phyloP scores from a whole-genome alignment of 495 filamentous ascomycete species.

The Daldinia childiae region DNA sequence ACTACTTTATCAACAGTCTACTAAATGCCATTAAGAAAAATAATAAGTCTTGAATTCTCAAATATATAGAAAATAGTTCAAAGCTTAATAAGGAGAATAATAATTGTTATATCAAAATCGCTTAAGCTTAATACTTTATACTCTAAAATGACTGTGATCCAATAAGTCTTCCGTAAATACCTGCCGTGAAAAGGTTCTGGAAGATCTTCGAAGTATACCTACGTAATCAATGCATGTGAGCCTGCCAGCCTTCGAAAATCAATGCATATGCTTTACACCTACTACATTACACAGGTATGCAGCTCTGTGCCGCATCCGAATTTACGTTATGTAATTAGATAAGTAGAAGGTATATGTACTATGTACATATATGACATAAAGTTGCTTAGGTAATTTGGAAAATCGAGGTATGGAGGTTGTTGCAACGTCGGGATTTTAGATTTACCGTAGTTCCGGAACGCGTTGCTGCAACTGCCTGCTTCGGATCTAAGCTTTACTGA shows the following conservation, averaged over 20 bases:
- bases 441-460: slow-evolving; percentile 33
- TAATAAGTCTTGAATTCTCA: slow-evolving; percentile 9
- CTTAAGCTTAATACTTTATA: background rate
- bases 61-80: background rate
- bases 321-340: background rate
- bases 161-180: background rate
- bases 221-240: slow-evolving; percentile 36
- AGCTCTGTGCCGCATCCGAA: background rate
- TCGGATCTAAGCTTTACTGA: slow-evolving; percentile 18
- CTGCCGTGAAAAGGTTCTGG: slow-evolving; percentile 24
- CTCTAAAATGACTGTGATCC: background rate
- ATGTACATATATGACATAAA: too few species aligned
- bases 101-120: background rate
- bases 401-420: too few species aligned
- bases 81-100: background rate
- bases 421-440: slow-evolving; percentile 27
- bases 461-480: slow-evolving; percentile 40
- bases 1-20: slow-evolving; percentile 12
- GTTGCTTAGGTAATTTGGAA: too few species aligned
- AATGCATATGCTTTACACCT: slow-evolving; percentile 28
- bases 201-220: slow-evolving; percentile 28
- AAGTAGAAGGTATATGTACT: background rate
- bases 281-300: background rate
- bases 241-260: slow-evolving; percentile 7
- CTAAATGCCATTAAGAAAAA: background rate